These are phyloP conservation scores for Orbilia oligospora DNA, from an alignment of 2,329 filamentous ascomycete genomes.

Conservation along the genomic window DNA sequence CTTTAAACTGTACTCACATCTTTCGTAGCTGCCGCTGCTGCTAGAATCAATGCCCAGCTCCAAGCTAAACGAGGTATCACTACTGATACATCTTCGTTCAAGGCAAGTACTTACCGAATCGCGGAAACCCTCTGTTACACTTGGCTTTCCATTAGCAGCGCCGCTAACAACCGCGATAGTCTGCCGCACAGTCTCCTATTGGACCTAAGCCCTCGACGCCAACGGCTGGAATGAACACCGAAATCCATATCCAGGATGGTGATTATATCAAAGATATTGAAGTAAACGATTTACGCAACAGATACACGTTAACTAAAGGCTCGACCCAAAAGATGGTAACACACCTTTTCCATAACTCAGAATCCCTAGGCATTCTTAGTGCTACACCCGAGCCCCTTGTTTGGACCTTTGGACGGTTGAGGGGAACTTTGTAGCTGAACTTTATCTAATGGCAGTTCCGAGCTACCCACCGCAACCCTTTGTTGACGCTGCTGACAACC, in stretches of 20 bases:
- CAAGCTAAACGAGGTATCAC: conserved; percentile 85
- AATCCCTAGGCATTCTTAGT: conserved; percentile 66
- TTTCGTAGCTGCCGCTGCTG: conserved; percentile 82
- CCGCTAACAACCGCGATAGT: conserved; percentile 65
- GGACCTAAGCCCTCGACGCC: conserved; percentile 37
- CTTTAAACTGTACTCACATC: conserved; percentile 54
- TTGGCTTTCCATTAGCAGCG: background rate
- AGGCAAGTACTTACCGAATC: conserved; percentile 14
- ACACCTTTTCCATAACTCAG: conserved; percentile 69
- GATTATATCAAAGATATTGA: conserved; percentile 99
- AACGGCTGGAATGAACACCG: conserved; percentile 77
- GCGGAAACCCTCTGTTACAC: background rate
- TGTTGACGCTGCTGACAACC: conserved; percentile 60
- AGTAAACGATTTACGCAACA: conserved; percentile 96
- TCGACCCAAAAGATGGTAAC: conserved; percentile 99
- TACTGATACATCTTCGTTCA: conserved; percentile 33
- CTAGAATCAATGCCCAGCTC: conserved; percentile 85
- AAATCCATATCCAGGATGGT: conserved; percentile 94
- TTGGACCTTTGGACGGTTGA: conserved; percentile 68
- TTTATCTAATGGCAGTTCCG: conserved; percentile 75
- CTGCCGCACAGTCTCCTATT: conserved; percentile 69
- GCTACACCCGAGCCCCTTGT: background rate
- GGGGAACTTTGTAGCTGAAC: conserved; percentile 79
- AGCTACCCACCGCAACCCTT: conserved; percentile 52
- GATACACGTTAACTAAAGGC: conserved; percentile 96